Percentiles rank a stretch among this genome's conserved stretches.
phyloP scores from a whole-genome alignment of 2,329 filamentous ascomycete genomes.

The Sclerotinia nivalis region DNA sequence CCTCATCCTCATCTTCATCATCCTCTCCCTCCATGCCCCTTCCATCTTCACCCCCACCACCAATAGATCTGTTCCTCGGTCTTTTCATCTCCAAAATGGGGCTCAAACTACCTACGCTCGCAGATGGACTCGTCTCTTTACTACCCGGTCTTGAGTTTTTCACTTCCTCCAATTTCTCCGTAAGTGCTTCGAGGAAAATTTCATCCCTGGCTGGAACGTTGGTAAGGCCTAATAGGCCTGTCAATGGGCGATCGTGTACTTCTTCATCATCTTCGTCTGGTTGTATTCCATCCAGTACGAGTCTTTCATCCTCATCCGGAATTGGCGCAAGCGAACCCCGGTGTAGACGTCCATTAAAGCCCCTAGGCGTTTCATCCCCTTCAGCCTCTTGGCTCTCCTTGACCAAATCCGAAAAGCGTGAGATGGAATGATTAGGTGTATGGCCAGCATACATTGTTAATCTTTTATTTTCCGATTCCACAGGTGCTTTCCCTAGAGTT shows the following conservation, averaged over 20 bases:
- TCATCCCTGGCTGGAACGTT: slow-evolving; percentile 31
- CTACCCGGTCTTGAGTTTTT: slow-evolving; percentile 25
- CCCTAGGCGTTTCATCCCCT: slow-evolving; percentile 38
- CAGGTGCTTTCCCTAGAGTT: slow-evolving; percentile 28
- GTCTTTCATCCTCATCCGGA: slow-evolving; percentile 8
- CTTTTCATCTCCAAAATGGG: slow-evolving; percentile 22
- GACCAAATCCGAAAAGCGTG: slow-evolving; percentile 50
- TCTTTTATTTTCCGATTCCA: slow-evolving; percentile 47
- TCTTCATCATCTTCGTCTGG: slow-evolving; percentile 22
- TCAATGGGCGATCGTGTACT: slow-evolving; percentile 33
- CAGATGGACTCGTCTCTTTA: slow-evolving; percentile 19
- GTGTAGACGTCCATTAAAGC: not conserved
- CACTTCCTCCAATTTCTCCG: slow-evolving; percentile 35
- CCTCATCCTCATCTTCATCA: slow-evolving; percentile 11
- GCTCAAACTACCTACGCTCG: slow-evolving; percentile 5
- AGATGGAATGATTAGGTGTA: slow-evolving; percentile 58
- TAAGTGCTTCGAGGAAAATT: slow-evolving; percentile 33
- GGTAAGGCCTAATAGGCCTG: slow-evolving; percentile 35
- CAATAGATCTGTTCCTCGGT: not conserved
- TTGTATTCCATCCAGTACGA: slow-evolving; percentile 2
- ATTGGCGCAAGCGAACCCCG: slow-evolving; percentile 4
- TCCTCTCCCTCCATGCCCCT: slow-evolving; percentile 25
- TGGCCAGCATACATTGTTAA: slow-evolving; percentile 64
- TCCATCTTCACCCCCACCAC: slow-evolving; percentile 8
- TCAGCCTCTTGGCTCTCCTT: slow-evolving; percentile 36